A percentile compares a stretch with the other conserved stretches of the same genome.
phyloP scores from a whole-genome alignment of 768 basidiomycete species.

The Phylloporus rhodoxanthus region DNA sequence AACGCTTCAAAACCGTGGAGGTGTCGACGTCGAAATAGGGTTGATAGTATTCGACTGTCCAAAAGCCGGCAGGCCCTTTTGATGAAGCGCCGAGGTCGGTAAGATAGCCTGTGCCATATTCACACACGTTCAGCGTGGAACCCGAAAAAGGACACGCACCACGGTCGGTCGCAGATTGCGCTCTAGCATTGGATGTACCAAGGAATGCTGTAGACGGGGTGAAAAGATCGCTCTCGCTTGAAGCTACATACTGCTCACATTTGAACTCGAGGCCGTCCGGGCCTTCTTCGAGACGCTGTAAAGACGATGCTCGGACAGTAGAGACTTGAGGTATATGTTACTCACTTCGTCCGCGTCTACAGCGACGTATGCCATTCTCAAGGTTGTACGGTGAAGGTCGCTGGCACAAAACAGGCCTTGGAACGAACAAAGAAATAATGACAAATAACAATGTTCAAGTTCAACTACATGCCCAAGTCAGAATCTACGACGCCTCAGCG shows the following conservation, averaged over 20 bases:
- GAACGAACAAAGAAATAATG: no score
- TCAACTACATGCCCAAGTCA: no score
- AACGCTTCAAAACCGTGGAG: constrained; percentile 65
- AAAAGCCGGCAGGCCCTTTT: constrained; percentile 54
- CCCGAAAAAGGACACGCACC: constrained; percentile 30
- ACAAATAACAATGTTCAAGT: no score
- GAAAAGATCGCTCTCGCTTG: background rate
- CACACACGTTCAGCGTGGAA: background rate
- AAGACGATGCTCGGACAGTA: constrained; percentile 1
- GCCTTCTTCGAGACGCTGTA: constrained; percentile 56
- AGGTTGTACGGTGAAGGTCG: no score
- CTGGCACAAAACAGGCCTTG: no score
- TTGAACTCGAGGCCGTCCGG: constrained; percentile 69
- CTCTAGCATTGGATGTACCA: constrained; percentile 28
- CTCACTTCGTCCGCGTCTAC: constrained; percentile 68
- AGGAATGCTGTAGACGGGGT: constrained; percentile 46
- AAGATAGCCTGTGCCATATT: constrained; percentile 50
- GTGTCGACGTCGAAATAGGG: constrained; percentile 88
- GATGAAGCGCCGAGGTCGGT: constrained; percentile 43
- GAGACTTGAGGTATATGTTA: background rate
- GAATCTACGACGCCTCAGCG: no score
- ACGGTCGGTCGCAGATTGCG: constrained; percentile 36
- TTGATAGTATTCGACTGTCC: constrained; percentile 83
- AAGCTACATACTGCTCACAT: constrained; percentile 41
- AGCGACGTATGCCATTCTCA: constrained; percentile 61